These are phyloP conservation scores for Halophytophthora polymorphica DNA, from an alignment of 352 stramenopile genomes.

Conservation along the genomic window DNA sequence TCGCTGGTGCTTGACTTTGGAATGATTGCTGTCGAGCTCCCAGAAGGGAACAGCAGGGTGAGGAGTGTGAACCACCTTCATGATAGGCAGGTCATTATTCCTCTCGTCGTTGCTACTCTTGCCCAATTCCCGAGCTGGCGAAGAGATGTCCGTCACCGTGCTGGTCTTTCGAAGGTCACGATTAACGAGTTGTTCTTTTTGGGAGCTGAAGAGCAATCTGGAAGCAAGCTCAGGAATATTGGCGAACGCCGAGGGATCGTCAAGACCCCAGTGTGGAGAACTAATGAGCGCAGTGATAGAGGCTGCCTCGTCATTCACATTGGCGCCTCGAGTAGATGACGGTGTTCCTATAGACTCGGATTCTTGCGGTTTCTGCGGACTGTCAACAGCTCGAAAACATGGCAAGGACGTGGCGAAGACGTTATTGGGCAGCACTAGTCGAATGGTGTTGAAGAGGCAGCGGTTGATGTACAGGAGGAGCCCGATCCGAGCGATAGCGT, in stretches of 20 bases:
- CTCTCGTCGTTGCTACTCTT: constrained; percentile 8
- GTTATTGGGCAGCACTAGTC: constrained; percentile 30
- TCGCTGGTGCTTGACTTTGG: neutral
- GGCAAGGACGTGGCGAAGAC: constrained; percentile 16
- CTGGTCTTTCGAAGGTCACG: constrained; percentile 26
- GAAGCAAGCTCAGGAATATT: constrained; percentile 9
- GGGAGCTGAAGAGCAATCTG: constrained; percentile 30
- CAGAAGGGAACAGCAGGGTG: constrained; percentile 16
- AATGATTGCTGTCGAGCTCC: constrained; percentile 7
- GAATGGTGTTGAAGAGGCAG: constrained; percentile 34
- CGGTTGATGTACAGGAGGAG: constrained; percentile 47
- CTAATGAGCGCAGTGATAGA: constrained; percentile 24
- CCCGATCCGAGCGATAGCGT: constrained; percentile 29
- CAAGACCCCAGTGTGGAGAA: constrained; percentile 19
- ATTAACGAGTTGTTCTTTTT: constrained; percentile 37
- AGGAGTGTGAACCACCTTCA: constrained; percentile 16
- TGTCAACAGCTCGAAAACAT: neutral
- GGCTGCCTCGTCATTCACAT: constrained; percentile 13
- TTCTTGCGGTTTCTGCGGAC: neutral
- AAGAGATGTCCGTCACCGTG: constrained; percentile 8
- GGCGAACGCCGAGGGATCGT: constrained; percentile 21
- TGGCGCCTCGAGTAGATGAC: neutral
- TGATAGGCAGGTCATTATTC: constrained; percentile 10
- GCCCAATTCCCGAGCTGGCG: constrained; percentile 6
- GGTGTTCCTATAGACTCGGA: neutral